Evolutionary conservation across 176 grass and related monocot species (phyloP), one percentile per base, ranked within the genome.

Genomic region (Puya raimondii): DNA sequence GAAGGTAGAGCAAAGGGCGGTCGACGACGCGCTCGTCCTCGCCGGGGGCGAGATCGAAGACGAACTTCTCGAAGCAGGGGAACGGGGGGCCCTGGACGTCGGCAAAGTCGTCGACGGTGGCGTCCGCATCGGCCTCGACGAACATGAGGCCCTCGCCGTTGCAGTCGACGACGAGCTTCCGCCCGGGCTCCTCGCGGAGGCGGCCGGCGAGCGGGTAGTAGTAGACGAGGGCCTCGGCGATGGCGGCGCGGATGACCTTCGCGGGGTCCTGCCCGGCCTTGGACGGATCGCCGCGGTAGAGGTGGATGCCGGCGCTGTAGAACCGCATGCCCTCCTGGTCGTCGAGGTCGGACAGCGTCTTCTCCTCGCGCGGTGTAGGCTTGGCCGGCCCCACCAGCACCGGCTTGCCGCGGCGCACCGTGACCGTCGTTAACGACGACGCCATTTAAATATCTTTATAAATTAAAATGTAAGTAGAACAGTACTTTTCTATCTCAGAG

Each of bases 121-220:
- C 76, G 15, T 96, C 91, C 0, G 74, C 84, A 50, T 96, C 79
- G 16, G 91, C 91, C 12, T 87, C 84, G 0, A 78, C 87, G 69
- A 96, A 91, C 84, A 88, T 11, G 16, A 80, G 67, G 14, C 91
- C 91, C 79, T 96, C 84, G 0, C 63, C 87, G 12, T 8, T 71
- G 77, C 87, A 96, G 26, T 91, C 87, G 0, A 96, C 79, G 1
- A 88, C 82, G 11, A 96, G 87, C 76, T 90, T 96, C 54, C 79
- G 3, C 0, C 66, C 67, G 1, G 18, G 47, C 21, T 47, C 70
- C 73, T 91, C 84, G 3, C 87, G 75, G 22, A 91, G 74, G 14
- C 91, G 72, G 14, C 84, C 91, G 1, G 91, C 91, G 17, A 90
- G 68, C 0, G 91, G 87, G 49, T 96, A 85, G 76, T 96, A 96